These are phyloP conservation scores for Gyrodon lividus DNA, from an alignment of 768 basidiomycete genomes.

Conservation along the genomic window DNA sequence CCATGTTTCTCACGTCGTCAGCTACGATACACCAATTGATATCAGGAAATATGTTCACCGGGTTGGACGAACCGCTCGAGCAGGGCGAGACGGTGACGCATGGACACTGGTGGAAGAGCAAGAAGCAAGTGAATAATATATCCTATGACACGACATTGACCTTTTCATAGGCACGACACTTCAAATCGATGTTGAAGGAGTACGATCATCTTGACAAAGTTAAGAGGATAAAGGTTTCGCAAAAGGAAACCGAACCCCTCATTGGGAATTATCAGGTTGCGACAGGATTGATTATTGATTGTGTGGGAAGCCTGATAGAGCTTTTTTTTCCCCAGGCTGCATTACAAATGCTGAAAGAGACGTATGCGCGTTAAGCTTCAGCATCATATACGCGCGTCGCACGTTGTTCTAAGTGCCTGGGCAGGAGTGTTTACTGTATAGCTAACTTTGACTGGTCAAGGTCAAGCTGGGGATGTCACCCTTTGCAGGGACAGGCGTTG, in stretches of 20 bases:
- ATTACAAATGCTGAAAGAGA: slow-evolving; percentile 27
- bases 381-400: background rate
- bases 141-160: slow-evolving; percentile 1
- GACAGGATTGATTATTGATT: background rate
- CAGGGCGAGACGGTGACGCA: slow-evolving; percentile 83
- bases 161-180: slow-evolving; percentile 68
- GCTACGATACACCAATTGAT: slow-evolving; percentile 95
- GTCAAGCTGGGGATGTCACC: no score
- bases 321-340: slow-evolving; percentile 24
- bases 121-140: slow-evolving; percentile 48
- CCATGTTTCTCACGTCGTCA: slow-evolving; percentile 89
- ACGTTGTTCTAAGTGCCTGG: background rate
- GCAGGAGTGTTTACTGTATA: no score
- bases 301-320: slow-evolving; percentile 2
- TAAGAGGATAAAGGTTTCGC: slow-evolving; percentile 62
- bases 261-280: slow-evolving; percentile 67
- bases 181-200: slow-evolving; percentile 77
- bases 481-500: no score
- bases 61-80: slow-evolving; percentile 93
- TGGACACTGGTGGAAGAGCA: slow-evolving; percentile 97
- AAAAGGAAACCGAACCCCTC: slow-evolving; percentile 58
- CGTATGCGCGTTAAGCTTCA: slow-evolving; percentile 20
- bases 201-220: slow-evolving; percentile 70
- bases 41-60: slow-evolving; percentile 98
- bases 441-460: no score